Percentiles rank a stretch among this genome's conserved stretches.
Conservation (phyloP, 371 early-diverging fungal species). For the Conidiobolus coronatus region DNA sequence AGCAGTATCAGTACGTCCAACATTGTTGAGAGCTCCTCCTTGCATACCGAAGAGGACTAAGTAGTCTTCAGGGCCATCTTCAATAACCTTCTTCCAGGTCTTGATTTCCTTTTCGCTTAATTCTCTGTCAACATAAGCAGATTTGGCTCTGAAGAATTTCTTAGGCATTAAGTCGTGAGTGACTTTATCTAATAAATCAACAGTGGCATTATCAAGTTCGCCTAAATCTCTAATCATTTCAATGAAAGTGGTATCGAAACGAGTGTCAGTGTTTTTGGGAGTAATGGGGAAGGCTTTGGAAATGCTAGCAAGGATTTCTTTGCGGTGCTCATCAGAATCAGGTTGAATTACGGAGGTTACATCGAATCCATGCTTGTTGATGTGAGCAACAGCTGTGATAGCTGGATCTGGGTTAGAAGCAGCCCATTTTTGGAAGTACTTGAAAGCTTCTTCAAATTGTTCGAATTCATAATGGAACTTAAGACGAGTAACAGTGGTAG, state of each 20-base stretch:
- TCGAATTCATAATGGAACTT: not conserved
- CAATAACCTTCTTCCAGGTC: not conserved
- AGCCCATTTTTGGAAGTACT: not conserved
- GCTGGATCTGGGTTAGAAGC: not conserved
- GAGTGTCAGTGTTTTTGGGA: not conserved
- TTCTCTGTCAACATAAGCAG: not conserved
- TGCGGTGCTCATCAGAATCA: not conserved
- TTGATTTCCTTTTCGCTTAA: not conserved
- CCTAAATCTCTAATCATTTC: not conserved
- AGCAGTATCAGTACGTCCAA: no score
- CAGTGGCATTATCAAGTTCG: not conserved
- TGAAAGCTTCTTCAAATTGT: not conserved
- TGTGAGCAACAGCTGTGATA: not conserved
- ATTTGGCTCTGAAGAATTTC: not conserved
- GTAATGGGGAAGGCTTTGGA: not conserved
- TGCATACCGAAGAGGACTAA: not conserved
- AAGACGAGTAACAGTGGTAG: slow-evolving; percentile 6
- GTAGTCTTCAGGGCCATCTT: not conserved
- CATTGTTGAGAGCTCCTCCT: not conserved
- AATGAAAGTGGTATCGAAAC: not conserved
- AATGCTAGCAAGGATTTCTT: not conserved
- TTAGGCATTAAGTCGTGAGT: not conserved
- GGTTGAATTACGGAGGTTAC: not conserved
- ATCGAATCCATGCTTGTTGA: not conserved
- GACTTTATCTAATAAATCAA: not conserved